phyloP scores from a whole-genome alignment of 2,329 filamentous ascomycete genomes.

The Exophiala dermatitidis region DNA sequence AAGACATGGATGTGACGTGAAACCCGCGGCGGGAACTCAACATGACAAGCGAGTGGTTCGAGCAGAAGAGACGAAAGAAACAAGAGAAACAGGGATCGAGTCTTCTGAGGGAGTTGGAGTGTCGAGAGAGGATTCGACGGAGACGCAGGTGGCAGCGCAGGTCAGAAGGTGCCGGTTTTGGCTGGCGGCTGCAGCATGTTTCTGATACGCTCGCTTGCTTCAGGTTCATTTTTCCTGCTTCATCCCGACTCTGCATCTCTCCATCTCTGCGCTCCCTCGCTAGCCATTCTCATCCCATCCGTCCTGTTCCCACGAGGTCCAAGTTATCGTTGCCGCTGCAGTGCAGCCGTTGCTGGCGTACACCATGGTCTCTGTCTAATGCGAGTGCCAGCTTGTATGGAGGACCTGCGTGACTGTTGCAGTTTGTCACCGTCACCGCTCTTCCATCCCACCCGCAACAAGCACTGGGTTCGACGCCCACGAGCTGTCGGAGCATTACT shows the following conservation, averaged over 20 bases:
- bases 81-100: not conserved
- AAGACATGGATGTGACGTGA: conserved; percentile 12
- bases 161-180: not conserved
- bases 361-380: no score
- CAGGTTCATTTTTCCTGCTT: conserved; percentile 1
- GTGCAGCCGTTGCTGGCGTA: no score
- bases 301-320: no score
- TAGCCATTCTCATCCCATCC: no score
- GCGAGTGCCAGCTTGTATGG: no score
- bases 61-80: not conserved
- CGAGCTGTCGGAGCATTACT: not conserved
- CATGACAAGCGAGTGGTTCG: conserved; percentile 2
- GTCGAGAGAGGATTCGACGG: not conserved
- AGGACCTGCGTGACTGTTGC: not conserved
- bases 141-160: not conserved
- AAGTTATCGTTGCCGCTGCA: no score
- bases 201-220: conserved; percentile 16
- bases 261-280: not conserved
- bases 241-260: not conserved
- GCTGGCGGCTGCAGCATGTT: conserved; percentile 13
- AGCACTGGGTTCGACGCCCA: not conserved
- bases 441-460: not conserved
- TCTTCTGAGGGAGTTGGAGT: not conserved
- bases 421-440: not conserved
- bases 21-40: conserved; percentile 6